Conservation (phyloP, 345 rosid species). For the Gossypium turneri region DNA sequence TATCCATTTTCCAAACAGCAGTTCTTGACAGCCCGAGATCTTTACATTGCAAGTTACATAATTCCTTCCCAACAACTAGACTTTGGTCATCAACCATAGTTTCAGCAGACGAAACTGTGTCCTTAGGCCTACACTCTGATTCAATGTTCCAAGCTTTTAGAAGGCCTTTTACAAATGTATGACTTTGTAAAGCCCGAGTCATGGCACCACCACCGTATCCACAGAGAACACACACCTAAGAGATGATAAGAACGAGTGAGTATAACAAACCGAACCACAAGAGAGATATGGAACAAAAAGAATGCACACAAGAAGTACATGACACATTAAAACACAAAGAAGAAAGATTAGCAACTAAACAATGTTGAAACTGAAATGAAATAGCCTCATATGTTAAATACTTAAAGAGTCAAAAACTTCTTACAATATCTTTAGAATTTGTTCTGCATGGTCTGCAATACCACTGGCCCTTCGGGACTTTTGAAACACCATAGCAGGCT, state of each 20-base stretch:
- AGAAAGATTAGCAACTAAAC: not conserved
- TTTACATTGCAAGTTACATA: constrained; percentile 21
- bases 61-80: constrained; percentile 11
- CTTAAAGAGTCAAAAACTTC: constrained; percentile 1
- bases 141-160: constrained; percentile 40
- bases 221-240: constrained; percentile 53
- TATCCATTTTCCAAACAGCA: constrained; percentile 19
- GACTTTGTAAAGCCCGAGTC: constrained; percentile 39
- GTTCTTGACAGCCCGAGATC: constrained; percentile 24
- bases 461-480: constrained; percentile 43
- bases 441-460: constrained; percentile 48
- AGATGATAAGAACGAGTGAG: not conserved
- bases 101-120: constrained; percentile 17
- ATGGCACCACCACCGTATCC: constrained; percentile 55
- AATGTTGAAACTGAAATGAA: not conserved
- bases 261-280: not conserved
- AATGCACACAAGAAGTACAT: constrained; percentile 3
- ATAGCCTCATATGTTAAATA: not conserved
- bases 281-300: not conserved
- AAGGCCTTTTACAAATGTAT: constrained; percentile 35
- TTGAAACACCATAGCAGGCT: constrained; percentile 50
- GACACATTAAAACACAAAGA: not conserved
- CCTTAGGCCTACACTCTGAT: constrained; percentile 22
- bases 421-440: constrained; percentile 36
- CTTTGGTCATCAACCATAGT: constrained; percentile 19